A percentile compares a stretch with the other conserved stretches of the same genome.
Evolutionary conservation across 2,329 filamentous ascomycete species (phyloP).

Genomic region (Westerdykella aurantiaca): DNA sequence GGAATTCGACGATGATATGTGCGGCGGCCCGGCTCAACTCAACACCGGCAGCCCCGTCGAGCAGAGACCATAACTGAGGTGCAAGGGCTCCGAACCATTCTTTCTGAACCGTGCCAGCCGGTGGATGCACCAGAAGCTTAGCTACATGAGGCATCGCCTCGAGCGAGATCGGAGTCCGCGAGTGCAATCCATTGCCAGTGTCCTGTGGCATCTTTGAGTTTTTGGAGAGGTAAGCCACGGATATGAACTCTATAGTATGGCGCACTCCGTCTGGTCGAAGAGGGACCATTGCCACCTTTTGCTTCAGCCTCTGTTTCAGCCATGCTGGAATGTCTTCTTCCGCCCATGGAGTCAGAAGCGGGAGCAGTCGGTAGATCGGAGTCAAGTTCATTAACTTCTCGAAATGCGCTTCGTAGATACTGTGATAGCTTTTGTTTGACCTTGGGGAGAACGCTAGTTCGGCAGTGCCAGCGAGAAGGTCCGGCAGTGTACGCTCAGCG

Average conservation of each 20-base stretch:
- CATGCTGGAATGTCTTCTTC: constrained; percentile 57
- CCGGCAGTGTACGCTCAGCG: constrained; percentile 29
- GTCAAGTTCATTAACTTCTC: constrained; percentile 20
- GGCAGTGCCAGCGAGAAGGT: constrained; percentile 30
- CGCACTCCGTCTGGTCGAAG: constrained; percentile 59
- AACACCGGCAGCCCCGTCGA: constrained; percentile 56
- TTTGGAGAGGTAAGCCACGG: constrained; percentile 56
- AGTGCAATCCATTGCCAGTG: constrained; percentile 25
- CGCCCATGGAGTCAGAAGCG: constrained; percentile 57
- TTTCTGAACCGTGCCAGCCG: constrained; percentile 49
- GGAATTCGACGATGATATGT: constrained; percentile 60
- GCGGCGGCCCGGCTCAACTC: constrained; percentile 56
- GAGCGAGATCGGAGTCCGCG: constrained; percentile 56
- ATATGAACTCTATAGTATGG: constrained; percentile 64
- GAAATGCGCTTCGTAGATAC: constrained; percentile 16
- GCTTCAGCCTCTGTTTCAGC: constrained; percentile 54
- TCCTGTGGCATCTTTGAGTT: constrained; percentile 40
- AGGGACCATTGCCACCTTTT: constrained; percentile 55
- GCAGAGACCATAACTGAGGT: constrained; percentile 55
- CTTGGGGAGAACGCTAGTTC: constrained; percentile 32
- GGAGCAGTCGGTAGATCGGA: constrained; percentile 53
- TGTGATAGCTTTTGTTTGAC: constrained; percentile 6
- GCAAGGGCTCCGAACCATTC: constrained; percentile 57
- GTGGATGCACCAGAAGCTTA: constrained; percentile 56
- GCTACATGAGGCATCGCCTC: constrained; percentile 62